phyloP scores from a whole-genome alignment of 148 eudicot genomes.

The Persicaria tinctoria region DNA sequence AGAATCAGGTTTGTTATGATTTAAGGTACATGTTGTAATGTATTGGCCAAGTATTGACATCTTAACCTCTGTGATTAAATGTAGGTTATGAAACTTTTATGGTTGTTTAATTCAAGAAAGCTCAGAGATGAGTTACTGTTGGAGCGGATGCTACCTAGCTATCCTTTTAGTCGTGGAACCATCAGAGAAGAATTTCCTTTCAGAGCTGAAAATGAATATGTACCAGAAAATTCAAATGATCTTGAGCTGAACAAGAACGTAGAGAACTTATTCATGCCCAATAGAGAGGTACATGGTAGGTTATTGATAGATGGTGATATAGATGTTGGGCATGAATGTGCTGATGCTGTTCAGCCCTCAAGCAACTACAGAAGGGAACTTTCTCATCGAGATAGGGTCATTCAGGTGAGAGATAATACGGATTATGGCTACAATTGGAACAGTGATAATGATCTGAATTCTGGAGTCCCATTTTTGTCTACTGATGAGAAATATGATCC shows the following conservation, averaged over 20 bases:
- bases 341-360: background rate
- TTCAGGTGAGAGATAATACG: background rate
- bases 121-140: slow-evolving; percentile 17
- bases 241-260: background rate
- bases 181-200: background rate
- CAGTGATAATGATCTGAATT: slow-evolving; percentile 2
- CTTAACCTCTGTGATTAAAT: background rate
- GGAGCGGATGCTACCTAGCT: background rate
- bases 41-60: background rate
- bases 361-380: slow-evolving; percentile 6
- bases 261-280: background rate
- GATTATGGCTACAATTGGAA: background rate
- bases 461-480: background rate
- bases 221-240: background rate
- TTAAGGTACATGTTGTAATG: background rate
- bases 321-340: background rate
- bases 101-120: slow-evolving; percentile 34
- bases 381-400: background rate
- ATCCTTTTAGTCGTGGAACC: background rate
- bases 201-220: background rate
- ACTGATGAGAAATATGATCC: slow-evolving; percentile 6
- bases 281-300: background rate
- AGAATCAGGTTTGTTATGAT: slow-evolving; percentile 30
- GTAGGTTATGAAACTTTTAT: slow-evolving; percentile 40
- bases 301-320: background rate